A percentile compares a stretch with the other conserved stretches of the same genome.
Conservation (phyloP, 176 grass and related monocot genomes). For the Oryza nivara region DNA sequence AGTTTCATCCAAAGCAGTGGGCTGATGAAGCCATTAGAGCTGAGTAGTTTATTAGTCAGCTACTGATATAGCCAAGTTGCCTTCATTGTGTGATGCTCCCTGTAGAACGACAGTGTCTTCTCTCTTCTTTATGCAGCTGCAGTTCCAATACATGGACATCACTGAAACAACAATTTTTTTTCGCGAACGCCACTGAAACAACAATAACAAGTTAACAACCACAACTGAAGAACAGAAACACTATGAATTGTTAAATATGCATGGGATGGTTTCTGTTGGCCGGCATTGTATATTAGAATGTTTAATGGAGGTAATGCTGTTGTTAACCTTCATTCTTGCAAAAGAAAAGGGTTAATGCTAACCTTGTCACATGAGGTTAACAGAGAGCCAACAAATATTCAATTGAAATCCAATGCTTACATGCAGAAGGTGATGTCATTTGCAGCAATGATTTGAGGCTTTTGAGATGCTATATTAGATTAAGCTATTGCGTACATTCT, state of each 20-base stretch:
- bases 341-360: constrained; percentile 44
- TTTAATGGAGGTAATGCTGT: constrained; percentile 49
- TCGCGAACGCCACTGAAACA: not conserved
- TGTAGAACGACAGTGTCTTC: constrained; percentile 2
- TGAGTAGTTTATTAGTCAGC: not conserved
- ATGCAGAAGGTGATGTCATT: constrained; percentile 35
- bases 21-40: not conserved
- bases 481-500: constrained; percentile 6
- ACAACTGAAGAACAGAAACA: constrained; percentile 1
- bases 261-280: constrained; percentile 15
- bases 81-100: not conserved
- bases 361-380: constrained; percentile 45
- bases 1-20: not conserved
- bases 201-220: not conserved
- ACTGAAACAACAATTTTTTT: not conserved
- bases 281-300: not conserved
- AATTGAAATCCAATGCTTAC: constrained; percentile 31
- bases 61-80: not conserved
- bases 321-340: not conserved
- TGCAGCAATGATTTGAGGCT: constrained; percentile 44
- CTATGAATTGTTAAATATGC: not conserved
- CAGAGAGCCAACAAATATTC: constrained; percentile 20
- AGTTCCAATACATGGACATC: not conserved
- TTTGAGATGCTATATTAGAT: constrained; percentile 6
- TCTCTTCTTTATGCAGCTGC: not conserved